These are phyloP conservation scores for Mariannaea sp. DNA, from an alignment of 2,329 filamentous ascomycete genomes.

Conservation along the genomic window DNA sequence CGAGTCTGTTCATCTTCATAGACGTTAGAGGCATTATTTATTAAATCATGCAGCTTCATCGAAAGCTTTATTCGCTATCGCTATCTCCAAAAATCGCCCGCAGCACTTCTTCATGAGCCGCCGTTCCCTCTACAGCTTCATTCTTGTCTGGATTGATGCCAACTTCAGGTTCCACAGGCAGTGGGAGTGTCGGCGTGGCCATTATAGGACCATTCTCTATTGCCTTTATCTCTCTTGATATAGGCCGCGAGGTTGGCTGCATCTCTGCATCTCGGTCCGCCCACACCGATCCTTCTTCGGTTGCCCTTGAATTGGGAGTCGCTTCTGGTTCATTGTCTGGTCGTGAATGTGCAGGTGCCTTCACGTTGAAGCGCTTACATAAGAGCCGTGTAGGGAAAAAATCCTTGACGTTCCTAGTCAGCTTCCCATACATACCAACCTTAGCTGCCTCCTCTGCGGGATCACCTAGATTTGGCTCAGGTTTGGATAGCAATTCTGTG, in stretches of 20 bases:
- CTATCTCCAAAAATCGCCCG: conserved; percentile 93
- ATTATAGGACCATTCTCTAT: conserved; percentile 21
- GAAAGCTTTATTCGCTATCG: conserved; percentile 62
- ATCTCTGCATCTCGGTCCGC: conserved; percentile 13
- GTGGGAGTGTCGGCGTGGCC: conserved; percentile 5
- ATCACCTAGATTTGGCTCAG: conserved; percentile 54
- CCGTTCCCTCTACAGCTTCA: conserved; percentile 65
- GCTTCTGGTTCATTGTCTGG: conserved; percentile 50
- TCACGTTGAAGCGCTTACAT: conserved; percentile 96
- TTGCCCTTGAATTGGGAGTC: conserved; percentile 20
- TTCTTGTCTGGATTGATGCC: conserved; percentile 70
- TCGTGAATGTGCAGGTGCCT: conserved; percentile 70
- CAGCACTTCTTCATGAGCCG: conserved; percentile 81
- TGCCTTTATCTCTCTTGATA: conserved; percentile 17
- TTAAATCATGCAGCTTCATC: neutral
- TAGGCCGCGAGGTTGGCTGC: conserved; percentile 7
- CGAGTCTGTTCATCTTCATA: no score
- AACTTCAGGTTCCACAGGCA: conserved; percentile 48
- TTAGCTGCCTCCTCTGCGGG: conserved; percentile 85
- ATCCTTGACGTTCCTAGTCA: conserved; percentile 74
- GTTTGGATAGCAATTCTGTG: conserved; percentile 38
- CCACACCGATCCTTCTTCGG: conserved; percentile 18
- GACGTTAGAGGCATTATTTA: no score
- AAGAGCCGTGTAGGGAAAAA: conserved; percentile 84
- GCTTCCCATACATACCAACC: conserved; percentile 87